Percentiles rank a stretch among this genome's conserved stretches.
Conservation (phyloP, 345 rosid species). For the Hypericum androsaemum region DNA sequence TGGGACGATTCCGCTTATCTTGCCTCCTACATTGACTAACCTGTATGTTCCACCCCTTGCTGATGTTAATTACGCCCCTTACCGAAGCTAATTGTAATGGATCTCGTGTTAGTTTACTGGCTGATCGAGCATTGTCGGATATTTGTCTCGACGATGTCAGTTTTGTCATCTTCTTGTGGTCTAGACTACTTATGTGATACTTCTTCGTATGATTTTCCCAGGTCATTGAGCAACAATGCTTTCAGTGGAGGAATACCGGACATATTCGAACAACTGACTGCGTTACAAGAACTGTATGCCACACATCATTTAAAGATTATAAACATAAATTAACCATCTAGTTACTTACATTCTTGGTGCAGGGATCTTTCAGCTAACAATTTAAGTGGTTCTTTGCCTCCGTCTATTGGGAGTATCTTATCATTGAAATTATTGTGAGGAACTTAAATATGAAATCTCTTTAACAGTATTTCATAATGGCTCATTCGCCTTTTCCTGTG, state of each 20-base stretch:
- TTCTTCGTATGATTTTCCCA: constrained; percentile 18
- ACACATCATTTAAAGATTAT: neutral
- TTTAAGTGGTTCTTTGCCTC: neutral
- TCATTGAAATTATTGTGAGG: too few species aligned
- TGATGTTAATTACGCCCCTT: neutral
- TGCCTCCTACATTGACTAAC: constrained; percentile 57
- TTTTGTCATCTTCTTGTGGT: neutral
- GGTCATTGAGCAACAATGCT: constrained; percentile 59
- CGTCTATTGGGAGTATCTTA: neutral
- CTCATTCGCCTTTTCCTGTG: too few species aligned
- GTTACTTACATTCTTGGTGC: too few species aligned
- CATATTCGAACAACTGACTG: constrained; percentile 44
- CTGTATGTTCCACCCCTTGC: constrained; percentile 35
- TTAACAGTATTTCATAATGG: too few species aligned
- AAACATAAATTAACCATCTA: too few species aligned
- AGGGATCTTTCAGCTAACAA: neutral
- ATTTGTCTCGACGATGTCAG: constrained; percentile 2
- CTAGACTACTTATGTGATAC: constrained; percentile 6
- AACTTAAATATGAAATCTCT: too few species aligned
- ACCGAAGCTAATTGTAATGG: neutral
- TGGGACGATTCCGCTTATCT: constrained; percentile 61
- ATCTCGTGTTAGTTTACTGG: neutral
- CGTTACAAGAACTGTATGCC: constrained; percentile 51
- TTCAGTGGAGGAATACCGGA: constrained; percentile 69
- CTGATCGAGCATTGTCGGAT: neutral